Conservation (phyloP, 2,329 filamentous ascomycete genomes). For the Trichoderma afroharzianum region DNA sequence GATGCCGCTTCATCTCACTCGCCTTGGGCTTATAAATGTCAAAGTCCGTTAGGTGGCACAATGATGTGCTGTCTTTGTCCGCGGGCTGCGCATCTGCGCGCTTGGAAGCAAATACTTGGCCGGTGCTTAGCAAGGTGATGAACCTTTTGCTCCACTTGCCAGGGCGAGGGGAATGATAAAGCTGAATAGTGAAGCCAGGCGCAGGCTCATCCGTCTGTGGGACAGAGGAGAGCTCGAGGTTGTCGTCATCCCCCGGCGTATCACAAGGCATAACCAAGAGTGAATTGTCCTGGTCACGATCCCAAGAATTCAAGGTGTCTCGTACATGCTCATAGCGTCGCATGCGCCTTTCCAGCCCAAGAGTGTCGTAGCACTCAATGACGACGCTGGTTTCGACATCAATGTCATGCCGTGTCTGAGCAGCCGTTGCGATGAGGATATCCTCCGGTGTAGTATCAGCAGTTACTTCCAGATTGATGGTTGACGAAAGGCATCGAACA, state of each 20-base stretch:
- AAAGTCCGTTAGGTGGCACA: constrained; percentile 88
- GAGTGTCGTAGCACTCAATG: constrained; percentile 68
- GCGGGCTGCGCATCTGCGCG: constrained; percentile 56
- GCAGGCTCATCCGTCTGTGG: constrained; percentile 58
- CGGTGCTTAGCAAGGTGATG: constrained; percentile 68
- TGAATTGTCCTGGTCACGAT: constrained; percentile 71
- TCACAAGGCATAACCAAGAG: constrained; percentile 64
- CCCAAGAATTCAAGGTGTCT: constrained; percentile 92
- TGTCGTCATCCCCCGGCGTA: constrained; percentile 49
- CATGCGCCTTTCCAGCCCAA: constrained; percentile 77
- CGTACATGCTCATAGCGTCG: constrained; percentile 82
- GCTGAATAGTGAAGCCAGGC: constrained; percentile 61
- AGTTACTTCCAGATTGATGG: constrained; percentile 67
- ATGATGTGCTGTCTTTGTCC: constrained; percentile 63
- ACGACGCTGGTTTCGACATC: constrained; percentile 65
- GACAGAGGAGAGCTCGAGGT: constrained; percentile 64
- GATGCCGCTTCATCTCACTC: constrained; percentile 61
- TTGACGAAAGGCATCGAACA: constrained; percentile 68
- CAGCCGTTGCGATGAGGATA: constrained; percentile 64
- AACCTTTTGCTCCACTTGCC: constrained; percentile 88
- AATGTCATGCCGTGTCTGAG: constrained; percentile 60
- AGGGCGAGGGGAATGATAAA: constrained; percentile 77
- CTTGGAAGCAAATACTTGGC: constrained; percentile 70
- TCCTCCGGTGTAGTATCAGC: constrained; percentile 72
- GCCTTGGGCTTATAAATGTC: constrained; percentile 80